Base-by-base conservation (phyloP, 169 alveolate genomes). In the Amoebophrya sp. region DNA sequence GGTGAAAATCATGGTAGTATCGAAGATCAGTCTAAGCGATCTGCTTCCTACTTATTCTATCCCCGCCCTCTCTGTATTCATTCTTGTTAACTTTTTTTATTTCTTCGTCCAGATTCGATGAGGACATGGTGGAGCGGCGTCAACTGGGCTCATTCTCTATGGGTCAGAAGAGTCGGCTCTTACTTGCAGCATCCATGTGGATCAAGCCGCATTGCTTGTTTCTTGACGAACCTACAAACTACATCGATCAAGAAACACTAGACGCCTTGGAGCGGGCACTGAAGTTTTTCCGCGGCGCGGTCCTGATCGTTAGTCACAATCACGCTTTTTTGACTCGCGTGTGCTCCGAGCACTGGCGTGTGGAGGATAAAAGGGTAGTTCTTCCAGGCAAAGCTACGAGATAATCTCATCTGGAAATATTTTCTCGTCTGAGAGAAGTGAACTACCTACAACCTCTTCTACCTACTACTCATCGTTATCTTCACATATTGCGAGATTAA, bases 141-240 rank as follows among this genome's bases (percentile, higher is more conserved):
- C 89, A 40, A 12, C 18, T 90, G 89, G 78, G 92, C 34, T 34
- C 41, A 39, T 77, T 53, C 92, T 47, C 89, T 3, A 41, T 38
- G 40, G 92, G 92, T 23, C 92, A 90, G 89, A 90, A 90, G 89
- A 39, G 41, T 2, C 36, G 41, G 92, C 53, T 90, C 34, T 36
- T 90, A 12, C 92, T 90, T 54, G 92, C 89, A 34, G 92, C 92
- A 40, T 36, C 89, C 89, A 41, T 77, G 40, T 90, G 92, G 92
- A 34, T 34, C 39, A 65, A 47, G 76, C 92, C 92, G 76, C 92
- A 90, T 41, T 1, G 36, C 38, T 26, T 90, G 89, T 65, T 41
- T 40, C 78, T 90, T n/a, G 92, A 90, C 78, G 89, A 41, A 41
- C 89, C 92, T 14, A 53, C 92, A 18, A 90, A 53, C 92, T 41